Evolutionary conservation across 2,329 filamentous ascomycete species (phyloP).

Genomic region (Colletotrichum scovillei): DNA sequence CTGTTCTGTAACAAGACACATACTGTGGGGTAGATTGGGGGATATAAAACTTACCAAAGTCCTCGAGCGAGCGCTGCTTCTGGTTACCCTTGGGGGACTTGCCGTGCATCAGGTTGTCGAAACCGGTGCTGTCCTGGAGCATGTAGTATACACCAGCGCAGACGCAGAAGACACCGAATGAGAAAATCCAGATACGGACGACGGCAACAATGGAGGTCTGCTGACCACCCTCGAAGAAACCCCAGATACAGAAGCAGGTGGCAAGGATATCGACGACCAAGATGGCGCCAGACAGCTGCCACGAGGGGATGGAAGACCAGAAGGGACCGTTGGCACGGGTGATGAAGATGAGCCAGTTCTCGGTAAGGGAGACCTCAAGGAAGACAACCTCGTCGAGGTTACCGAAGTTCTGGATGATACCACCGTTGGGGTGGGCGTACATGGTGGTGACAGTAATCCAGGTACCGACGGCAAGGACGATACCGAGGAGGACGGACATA

Average conservation of each 20-base stretch:
- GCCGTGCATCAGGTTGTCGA: constrained; percentile 94
- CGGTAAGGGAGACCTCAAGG: constrained; percentile 88
- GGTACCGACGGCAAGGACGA: constrained; percentile 84
- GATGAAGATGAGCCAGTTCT: constrained; percentile 98
- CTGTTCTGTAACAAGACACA: constrained; percentile 1
- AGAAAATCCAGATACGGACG: constrained; percentile 91
- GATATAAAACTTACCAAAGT: constrained; percentile 75
- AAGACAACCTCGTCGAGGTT: constrained; percentile 85
- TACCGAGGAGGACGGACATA: constrained; percentile 86
- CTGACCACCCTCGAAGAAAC: constrained; percentile 76
- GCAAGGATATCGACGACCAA: constrained; percentile 85
- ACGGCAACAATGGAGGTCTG: constrained; percentile 84
- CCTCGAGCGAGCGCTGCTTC: constrained; percentile 87
- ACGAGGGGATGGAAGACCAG: constrained; percentile 90
- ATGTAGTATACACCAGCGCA: constrained; percentile 81
- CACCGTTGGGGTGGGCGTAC: constrained; percentile 76
- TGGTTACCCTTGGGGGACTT: constrained; percentile 84
- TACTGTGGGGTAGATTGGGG: constrained; percentile 22
- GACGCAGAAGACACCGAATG: constrained; percentile 88
- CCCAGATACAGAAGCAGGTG: constrained; percentile 87
- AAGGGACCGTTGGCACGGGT: constrained; percentile 93
- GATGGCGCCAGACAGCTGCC: constrained; percentile 84
- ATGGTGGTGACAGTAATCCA: constrained; percentile 93
- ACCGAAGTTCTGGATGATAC: constrained; percentile 92
- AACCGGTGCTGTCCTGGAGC: constrained; percentile 82